Evolutionary conservation across 306 rosid species (phyloP).

Genomic region (Dicorynia guianensis): DNA sequence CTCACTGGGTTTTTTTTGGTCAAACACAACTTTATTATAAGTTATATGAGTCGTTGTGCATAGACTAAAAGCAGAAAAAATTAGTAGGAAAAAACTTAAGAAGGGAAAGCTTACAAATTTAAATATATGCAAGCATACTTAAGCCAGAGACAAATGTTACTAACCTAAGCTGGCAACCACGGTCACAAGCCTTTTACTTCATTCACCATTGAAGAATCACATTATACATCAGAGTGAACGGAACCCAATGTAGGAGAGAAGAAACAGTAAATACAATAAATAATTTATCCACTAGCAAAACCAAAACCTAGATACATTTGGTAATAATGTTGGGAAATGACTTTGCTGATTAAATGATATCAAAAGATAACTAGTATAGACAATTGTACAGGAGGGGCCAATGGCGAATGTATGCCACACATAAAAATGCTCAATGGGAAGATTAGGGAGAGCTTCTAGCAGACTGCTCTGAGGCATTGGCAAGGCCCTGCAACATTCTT

Average conservation of each 20-base stretch:
- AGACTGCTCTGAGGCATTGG: conserved; percentile 67
- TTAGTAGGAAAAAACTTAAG: too few species aligned
- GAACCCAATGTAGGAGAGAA: conserved; percentile 19
- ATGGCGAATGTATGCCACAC: conserved; percentile 30
- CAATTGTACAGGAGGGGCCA: conserved; percentile 15
- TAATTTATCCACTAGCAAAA: conserved; percentile 28
- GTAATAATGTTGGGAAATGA: conserved; percentile 36
- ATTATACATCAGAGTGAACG: conserved; percentile 12
- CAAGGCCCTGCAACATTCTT: conserved; percentile 87
- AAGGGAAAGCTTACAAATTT: too few species aligned
- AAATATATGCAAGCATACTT: too few species aligned
- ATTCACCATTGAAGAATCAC: conserved; percentile 21
- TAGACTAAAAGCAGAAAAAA: too few species aligned
- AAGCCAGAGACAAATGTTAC: too few species aligned
- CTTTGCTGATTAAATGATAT: conserved; percentile 14
- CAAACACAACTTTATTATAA: too few species aligned
- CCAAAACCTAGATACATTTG: conserved; percentile 11
- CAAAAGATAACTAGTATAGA: conserved; percentile 26
- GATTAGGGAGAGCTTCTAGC: conserved; percentile 43
- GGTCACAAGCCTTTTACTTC: background rate
- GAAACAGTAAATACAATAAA: conserved; percentile 19
- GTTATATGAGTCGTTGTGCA: too few species aligned
- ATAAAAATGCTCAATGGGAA: conserved; percentile 45
- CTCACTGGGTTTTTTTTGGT: too few species aligned
- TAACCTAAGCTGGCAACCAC: too few species aligned